phyloP scores from a whole-genome alignment of 306 rosid genomes.

The Prunus armeniaca region DNA sequence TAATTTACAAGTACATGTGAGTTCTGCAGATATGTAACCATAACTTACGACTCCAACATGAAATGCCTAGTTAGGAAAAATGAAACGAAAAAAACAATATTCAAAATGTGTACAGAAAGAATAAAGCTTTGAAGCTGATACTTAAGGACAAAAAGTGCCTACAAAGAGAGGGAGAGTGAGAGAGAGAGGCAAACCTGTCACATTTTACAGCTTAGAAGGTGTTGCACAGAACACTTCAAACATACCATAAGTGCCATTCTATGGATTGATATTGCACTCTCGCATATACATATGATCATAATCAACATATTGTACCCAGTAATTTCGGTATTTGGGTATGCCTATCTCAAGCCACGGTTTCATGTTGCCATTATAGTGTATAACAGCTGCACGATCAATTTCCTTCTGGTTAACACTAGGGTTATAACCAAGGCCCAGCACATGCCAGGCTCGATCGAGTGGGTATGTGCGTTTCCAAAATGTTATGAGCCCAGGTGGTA shows the following conservation, averaged over 20 bases:
- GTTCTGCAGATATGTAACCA: not conserved
- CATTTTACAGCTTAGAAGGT: constrained; percentile 31
- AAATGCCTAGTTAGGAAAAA: not conserved
- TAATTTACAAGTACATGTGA: not conserved
- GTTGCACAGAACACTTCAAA: constrained; percentile 24
- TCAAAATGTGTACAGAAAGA: constrained; percentile 51
- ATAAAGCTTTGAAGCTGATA: constrained; percentile 37
- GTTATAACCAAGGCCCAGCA: constrained; percentile 86
- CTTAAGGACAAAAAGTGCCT: constrained; percentile 32
- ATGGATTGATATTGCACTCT: constrained; percentile 90
- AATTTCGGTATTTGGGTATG: constrained; percentile 70
- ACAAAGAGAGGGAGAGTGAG: constrained; percentile 19
- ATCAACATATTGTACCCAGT: constrained; percentile 75
- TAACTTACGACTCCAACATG: not conserved
- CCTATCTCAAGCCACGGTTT: constrained; percentile 98
- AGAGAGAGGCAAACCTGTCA: constrained; percentile 37
- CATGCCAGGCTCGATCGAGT: constrained; percentile 72
- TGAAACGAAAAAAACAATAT: not conserved
- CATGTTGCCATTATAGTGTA: constrained; percentile 93
- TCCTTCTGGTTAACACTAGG: constrained; percentile 60
- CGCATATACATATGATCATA: constrained; percentile 63
- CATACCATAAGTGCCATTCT: constrained; percentile 25
- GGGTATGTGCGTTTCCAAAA: constrained; percentile 86
- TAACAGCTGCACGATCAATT: constrained; percentile 73
- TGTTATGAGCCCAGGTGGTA: constrained; percentile 96